phyloP scores from a whole-genome alignment of 257 asterid genomes.

The Solanum bulbocastanum region DNA sequence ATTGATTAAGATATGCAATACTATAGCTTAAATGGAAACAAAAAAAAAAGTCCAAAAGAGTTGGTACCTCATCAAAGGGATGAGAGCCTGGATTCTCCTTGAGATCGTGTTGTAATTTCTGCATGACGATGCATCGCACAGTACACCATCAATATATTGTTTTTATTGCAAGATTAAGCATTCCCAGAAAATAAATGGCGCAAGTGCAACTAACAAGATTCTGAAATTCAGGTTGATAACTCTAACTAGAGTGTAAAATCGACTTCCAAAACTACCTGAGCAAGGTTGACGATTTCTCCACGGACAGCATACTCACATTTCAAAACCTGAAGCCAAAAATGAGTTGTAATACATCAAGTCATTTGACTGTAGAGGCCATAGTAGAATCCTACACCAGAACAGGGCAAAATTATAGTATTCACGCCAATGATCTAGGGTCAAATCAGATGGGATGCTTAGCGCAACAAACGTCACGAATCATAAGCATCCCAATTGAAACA shows the following conservation, averaged over 20 bases:
- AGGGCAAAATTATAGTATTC: neutral
- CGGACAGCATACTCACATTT: conserved; percentile 97
- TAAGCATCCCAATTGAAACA: neutral
- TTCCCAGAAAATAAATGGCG: neutral
- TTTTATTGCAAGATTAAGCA: neutral
- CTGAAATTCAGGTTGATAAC: neutral
- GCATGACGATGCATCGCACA: conserved; percentile 3
- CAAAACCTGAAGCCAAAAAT: conserved; percentile 42
- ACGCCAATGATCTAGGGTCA: neutral
- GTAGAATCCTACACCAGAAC: neutral
- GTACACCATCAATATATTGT: neutral
- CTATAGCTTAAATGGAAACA: neutral
- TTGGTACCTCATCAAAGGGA: conserved; percentile 52
- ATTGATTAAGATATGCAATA: neutral
- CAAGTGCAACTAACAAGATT: neutral
- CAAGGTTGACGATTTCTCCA: conserved; percentile 85
- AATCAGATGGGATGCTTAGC: neutral
- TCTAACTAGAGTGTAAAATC: neutral
- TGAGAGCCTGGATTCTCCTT: conserved; percentile 36
- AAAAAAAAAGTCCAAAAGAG: neutral
- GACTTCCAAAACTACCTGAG: conserved; percentile 51
- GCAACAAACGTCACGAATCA: neutral
- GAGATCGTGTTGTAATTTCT: conserved; percentile 46
- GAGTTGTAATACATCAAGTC: neutral
- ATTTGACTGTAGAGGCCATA: neutral